phyloP scores from a whole-genome alignment of 176 grass and related monocot genomes.

The Eremochloa ophiuroides region DNA sequence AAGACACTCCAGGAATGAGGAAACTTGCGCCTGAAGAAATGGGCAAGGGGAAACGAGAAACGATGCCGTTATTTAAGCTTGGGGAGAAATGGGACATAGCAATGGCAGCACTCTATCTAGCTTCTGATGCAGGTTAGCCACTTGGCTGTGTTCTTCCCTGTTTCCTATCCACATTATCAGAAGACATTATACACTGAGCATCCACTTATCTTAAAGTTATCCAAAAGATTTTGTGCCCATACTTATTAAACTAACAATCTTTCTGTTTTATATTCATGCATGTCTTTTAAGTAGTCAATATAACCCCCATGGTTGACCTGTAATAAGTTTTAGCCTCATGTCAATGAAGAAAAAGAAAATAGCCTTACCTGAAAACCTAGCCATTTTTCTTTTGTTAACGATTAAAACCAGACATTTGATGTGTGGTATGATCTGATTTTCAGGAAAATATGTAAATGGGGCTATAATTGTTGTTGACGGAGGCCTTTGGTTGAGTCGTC shows the following conservation, averaged over 20 bases:
- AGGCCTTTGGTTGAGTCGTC: slow-evolving; percentile 80
- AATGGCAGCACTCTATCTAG: slow-evolving; percentile 84
- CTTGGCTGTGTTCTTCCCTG: neutral
- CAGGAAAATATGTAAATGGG: slow-evolving; percentile 97
- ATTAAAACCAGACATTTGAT: slow-evolving; percentile 10
- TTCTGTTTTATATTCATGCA: neutral
- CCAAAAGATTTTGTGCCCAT: neutral
- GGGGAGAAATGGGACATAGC: slow-evolving; percentile 89
- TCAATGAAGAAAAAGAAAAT: neutral
- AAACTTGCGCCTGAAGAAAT: slow-evolving; percentile 96
- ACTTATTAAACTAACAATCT: neutral
- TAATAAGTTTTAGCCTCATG: neutral
- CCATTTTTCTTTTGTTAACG: neutral
- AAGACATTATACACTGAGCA: neutral
- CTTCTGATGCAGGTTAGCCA: slow-evolving; percentile 71
- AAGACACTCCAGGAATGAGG: slow-evolving; percentile 79
- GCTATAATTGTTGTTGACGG: slow-evolving; percentile 77
- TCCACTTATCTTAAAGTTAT: neutral
- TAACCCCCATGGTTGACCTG: neutral
- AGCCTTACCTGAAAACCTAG: neutral
- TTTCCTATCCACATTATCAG: neutral
- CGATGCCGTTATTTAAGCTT: slow-evolving; percentile 64
- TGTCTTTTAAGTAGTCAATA: neutral
- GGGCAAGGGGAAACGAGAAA: slow-evolving; percentile 28
- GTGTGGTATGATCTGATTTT: slow-evolving; percentile 10